Base-by-base conservation (phyloP, 345 rosid species). In the Mallotus nudiflorus region DNA sequence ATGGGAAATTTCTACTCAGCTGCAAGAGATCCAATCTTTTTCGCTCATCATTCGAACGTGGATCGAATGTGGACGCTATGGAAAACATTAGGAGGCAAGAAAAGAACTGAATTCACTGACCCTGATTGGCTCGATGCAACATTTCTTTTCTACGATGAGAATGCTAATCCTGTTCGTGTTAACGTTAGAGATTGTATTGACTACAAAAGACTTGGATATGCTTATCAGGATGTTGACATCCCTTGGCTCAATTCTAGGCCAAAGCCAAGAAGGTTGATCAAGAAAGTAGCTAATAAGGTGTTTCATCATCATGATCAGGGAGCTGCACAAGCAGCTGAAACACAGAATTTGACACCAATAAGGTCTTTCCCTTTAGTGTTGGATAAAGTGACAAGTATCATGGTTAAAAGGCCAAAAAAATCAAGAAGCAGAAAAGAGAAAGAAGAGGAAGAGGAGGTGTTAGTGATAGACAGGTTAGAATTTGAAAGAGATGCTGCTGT, bases 1-100 rank as follows among this genome's bases (percentile, higher is more conserved):
- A 86, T 89, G 93, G 93, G 93, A 3, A 85, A 70, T 37, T 82
- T 89, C 75, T 85, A 86, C 74, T 85, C 94, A 0, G 88, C 89
- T 0, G 94, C 51, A 0, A 81, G 88, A 60, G 94, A 86, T 64
- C 93, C 93, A 0, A 62, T 89, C 45, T 89, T 89, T 74, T 86
- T 35, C 22, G 68, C 81, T 29, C 93, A 86, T 71, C 93, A 89
- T 63, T 62, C 86, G 1, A 89, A 89, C 18, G 68, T 85, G 2
- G 93, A 89, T 66, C 83, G 91, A 7, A 67, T 85, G 87, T 86
- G 91, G 93, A 57, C 74, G 3, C 1, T 89, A 19, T 89, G 91
- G 93, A 86, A 82, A 55, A 78, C 82, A 5, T 51, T 89, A 18
- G 89, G 89, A 52, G 89, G 88, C 25, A 75, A 49, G 24, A 74